Evolutionary conservation across 768 basidiomycete genomes (phyloP), one percentile per base, ranked within the genome.

Genomic region (Chalciporus pseudorubinellus): DNA sequence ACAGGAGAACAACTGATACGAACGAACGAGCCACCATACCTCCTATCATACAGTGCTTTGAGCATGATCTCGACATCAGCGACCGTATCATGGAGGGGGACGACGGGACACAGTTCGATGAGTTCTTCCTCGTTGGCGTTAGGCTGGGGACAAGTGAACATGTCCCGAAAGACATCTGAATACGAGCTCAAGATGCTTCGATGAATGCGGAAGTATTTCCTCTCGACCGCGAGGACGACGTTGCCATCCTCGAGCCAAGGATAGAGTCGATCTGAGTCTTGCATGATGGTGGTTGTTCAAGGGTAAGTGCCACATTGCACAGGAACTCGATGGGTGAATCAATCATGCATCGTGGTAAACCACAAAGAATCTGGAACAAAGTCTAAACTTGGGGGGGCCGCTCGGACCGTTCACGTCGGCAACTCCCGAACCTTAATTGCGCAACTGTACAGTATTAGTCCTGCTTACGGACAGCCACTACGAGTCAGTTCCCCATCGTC

Each of bases 401-500:
- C 13, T 31, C 29, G 29, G 29, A 4, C 10, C 29, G 10, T 11
- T 5, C 29, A 29, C 4, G 33, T 53, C 59, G 61, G 59, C 29
- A 34, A 0, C n/a, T 39, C 22, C 70, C 74, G 72, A 73, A 67
- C 61, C 61, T 74, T 72, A 63, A 51, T 45, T 31, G 29, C 52
- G 44, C 44, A 74, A 75, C 78, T 79, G 67, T 73, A 76, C 62
- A 80, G 74, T 63, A 61, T 58, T 51, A 51, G 33, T 39, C 36
- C 57, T 57, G 63, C 61, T 57, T 64, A 60, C 63, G 52, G 50
- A 57, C 58, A 50, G 39, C 55, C 44, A 48, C 67, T 48, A 53
- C 63, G 58, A 61, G 55, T 66, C 34, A 52, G 61, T 53, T 59
- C 69, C 68, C 59, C 73, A 74, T 75, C 77, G 70, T 78, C 81